These are phyloP conservation scores for Aspergillus kassunensis DNA, from an alignment of 495 filamentous ascomycete genomes.

Conservation along the genomic window DNA sequence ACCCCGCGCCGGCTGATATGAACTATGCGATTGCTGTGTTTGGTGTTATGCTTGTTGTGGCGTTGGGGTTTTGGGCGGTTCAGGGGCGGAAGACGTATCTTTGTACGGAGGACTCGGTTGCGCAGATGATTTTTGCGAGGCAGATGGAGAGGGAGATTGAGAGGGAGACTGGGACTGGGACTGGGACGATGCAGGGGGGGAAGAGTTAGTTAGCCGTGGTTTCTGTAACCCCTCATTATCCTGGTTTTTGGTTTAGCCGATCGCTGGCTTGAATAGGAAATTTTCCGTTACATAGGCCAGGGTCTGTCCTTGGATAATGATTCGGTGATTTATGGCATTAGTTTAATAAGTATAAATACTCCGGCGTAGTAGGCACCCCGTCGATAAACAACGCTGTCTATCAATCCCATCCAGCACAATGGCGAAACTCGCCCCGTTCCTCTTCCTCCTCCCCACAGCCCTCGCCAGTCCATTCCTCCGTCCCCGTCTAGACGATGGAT, in stretches of 20 bases:
- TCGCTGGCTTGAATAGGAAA: background rate
- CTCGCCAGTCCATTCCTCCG: slow-evolving; percentile 6
- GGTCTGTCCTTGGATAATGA: no score
- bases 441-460: background rate
- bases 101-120: slow-evolving; percentile 38
- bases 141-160: background rate
- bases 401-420: no score
- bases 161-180: background rate
- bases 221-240: no score
- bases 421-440: no score
- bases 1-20: slow-evolving; percentile 38
- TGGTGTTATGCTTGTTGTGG: slow-evolving; percentile 45
- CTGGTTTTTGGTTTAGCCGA: background rate
- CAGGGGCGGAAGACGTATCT: slow-evolving; percentile 35
- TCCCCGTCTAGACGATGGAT: slow-evolving; percentile 23
- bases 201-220: no score
- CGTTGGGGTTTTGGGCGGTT: slow-evolving; percentile 40
- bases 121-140: slow-evolving; percentile 36
- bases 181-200: no score
- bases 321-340: no score
- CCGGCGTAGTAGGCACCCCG: no score
- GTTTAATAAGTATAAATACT: no score
- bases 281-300: background rate
- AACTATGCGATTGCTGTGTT: slow-evolving; percentile 48
- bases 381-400: no score